Conservation (phyloP, 2,329 filamentous ascomycete species). For the Colletotrichum euphorbiae region DNA sequence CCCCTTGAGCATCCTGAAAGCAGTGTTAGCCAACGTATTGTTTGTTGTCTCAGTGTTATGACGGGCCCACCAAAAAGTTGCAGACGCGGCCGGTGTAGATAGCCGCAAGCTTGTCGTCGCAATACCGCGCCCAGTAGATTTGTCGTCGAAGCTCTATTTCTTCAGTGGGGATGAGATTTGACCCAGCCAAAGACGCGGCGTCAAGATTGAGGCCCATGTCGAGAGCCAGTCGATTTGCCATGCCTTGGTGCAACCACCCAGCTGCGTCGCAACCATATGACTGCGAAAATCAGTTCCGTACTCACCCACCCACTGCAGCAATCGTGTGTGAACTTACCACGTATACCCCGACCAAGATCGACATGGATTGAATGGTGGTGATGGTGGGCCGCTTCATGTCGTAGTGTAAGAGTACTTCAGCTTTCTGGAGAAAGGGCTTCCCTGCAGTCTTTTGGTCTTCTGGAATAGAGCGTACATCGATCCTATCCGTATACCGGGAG, state of each 20-base stretch:
- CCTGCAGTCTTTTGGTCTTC: constrained; percentile 50
- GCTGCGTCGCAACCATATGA: constrained; percentile 50
- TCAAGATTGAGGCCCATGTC: constrained; percentile 54
- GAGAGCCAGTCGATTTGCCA: constrained; percentile 50
- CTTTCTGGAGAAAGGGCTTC: constrained; percentile 46
- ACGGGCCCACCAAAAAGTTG: constrained; percentile 49
- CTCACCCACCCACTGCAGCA: fast-evolving
- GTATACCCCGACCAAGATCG: constrained; percentile 47
- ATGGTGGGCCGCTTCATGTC: constrained; percentile 47
- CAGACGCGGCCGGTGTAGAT: constrained; percentile 52
- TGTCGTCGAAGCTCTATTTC: constrained; percentile 49
- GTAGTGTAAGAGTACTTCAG: constrained; percentile 42
- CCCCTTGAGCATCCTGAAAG: constrained; percentile 46
- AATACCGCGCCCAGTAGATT: constrained; percentile 52
- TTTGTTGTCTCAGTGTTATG: not conserved
- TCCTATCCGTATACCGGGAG: constrained; percentile 48
- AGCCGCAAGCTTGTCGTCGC: constrained; percentile 49
- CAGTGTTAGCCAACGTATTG: not conserved
- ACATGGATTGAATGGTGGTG: constrained; percentile 51
- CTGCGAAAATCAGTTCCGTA: constrained; percentile 39
- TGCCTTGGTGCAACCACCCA: constrained; percentile 52
- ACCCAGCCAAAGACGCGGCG: constrained; percentile 44
- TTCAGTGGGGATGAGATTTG: constrained; percentile 42
- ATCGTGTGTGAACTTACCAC: constrained; percentile 38
- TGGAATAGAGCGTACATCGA: constrained; percentile 47